Percentiles rank a stretch among this genome's conserved stretches.
Evolutionary conservation across 139 green algal species (phyloP).

Genomic region (Micractinium conductrix): DNA sequence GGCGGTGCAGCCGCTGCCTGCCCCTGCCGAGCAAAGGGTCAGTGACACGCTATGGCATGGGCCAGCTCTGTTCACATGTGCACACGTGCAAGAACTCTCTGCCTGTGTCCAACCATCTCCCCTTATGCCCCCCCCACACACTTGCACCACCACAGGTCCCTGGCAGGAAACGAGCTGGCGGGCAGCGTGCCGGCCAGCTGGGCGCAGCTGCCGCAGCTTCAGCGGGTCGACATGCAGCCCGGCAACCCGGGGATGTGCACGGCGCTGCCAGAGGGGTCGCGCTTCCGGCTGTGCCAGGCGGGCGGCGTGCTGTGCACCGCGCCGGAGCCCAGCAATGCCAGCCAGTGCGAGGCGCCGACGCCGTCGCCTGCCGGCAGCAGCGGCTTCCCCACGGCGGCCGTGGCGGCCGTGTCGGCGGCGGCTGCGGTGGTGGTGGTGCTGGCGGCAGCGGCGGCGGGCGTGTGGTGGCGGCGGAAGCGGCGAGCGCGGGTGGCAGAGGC

Average conservation of each 20-base stretch:
- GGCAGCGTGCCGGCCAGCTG: conserved; percentile 4
- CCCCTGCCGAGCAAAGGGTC: no score
- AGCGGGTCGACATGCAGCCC: not conserved
- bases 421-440: not conserved
- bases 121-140: no score
- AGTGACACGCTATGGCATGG: no score
- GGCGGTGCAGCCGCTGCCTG: no score
- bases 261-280: not conserved
- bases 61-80: not conserved
- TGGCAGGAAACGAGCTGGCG: not conserved
- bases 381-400: not conserved
- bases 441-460: not conserved
- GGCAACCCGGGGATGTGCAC: not conserved
- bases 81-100: not conserved
- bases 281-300: not conserved
- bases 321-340: not conserved
- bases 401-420: no score
- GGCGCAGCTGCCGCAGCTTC: not conserved
- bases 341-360: no score
- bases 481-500: not conserved
- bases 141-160: not conserved
- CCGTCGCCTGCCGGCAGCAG: not conserved
- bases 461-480: not conserved
- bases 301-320: not conserved
- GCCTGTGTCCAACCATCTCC: not conserved